phyloP scores from a whole-genome alignment of 768 basidiomycete genomes.

The Amanita rubescens region DNA sequence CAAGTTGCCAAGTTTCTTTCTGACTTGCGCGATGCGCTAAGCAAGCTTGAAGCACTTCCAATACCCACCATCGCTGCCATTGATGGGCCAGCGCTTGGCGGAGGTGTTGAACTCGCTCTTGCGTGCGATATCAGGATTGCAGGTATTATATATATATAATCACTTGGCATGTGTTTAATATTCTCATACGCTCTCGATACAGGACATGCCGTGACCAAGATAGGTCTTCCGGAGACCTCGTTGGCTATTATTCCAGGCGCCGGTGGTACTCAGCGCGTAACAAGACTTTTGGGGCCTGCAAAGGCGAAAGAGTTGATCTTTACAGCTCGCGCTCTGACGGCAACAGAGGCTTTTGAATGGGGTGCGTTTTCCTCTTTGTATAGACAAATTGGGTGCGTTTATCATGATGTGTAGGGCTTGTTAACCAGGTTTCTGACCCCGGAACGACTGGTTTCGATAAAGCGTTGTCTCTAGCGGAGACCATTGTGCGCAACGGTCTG shows the following conservation, averaged over 20 bases:
- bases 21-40: conserved; percentile 64
- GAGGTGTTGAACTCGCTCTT: conserved; percentile 83
- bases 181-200: not conserved
- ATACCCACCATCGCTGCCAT: conserved; percentile 91
- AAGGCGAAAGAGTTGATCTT: conserved; percentile 86
- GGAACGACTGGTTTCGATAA: conserved; percentile 57
- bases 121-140: conserved; percentile 89
- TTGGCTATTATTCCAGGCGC: conserved; percentile 87
- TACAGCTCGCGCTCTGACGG: conserved; percentile 63
- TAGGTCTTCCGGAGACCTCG: conserved; percentile 77
- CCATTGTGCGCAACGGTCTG: conserved; percentile 66
- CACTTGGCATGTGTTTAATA: not conserved
- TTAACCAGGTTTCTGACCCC: conserved; percentile 72
- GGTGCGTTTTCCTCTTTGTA: conserved; percentile 35
- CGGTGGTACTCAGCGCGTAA: conserved; percentile 80
- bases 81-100: conserved; percentile 89
- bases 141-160: conserved; percentile 36
- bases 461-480: conserved; percentile 60
- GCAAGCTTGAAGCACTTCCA: conserved; percentile 71
- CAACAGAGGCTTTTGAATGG: conserved; percentile 60
- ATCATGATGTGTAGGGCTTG: conserved; percentile 52
- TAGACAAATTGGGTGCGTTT: conserved; percentile 5
- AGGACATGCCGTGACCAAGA: conserved; percentile 70
- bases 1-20: conserved; percentile 76
- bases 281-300: conserved; percentile 69